These are phyloP conservation scores for Adansonia gregorii DNA, from an alignment of 441 rosid species.

Conservation along the genomic window DNA sequence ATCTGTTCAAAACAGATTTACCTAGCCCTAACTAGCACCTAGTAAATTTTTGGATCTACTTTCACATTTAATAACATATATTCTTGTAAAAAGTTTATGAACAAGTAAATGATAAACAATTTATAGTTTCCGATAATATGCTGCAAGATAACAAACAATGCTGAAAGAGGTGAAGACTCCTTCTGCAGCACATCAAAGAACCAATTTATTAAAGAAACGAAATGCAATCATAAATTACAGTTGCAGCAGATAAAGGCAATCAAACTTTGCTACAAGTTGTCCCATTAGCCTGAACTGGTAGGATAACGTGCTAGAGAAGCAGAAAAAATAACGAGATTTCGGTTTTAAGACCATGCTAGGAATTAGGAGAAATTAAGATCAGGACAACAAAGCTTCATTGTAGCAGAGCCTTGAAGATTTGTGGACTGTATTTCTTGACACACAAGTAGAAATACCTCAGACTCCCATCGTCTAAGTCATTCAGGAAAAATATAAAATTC, in stretches of 20 bases:
- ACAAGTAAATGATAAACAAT: neutral
- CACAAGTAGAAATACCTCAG: neutral
- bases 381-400: neutral
- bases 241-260: neutral
- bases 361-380: neutral
- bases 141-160: neutral
- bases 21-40: neutral
- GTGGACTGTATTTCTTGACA: neutral
- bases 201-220: neutral
- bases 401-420: too few species aligned
- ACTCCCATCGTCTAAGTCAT: neutral
- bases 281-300: neutral
- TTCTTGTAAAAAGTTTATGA: neutral
- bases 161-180: neutral
- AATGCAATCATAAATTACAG: neutral
- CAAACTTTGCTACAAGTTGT: neutral
- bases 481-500: neutral
- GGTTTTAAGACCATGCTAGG: conserved; percentile 6
- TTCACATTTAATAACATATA: neutral
- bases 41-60: neutral
- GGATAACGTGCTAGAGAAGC: neutral
- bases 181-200: neutral
- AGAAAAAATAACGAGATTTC: neutral
- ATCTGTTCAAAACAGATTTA: neutral
- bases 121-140: neutral